Evolutionary conservation across 2,329 filamentous ascomycete genomes (phyloP).

Genomic region (Rosellinia necatrix): DNA sequence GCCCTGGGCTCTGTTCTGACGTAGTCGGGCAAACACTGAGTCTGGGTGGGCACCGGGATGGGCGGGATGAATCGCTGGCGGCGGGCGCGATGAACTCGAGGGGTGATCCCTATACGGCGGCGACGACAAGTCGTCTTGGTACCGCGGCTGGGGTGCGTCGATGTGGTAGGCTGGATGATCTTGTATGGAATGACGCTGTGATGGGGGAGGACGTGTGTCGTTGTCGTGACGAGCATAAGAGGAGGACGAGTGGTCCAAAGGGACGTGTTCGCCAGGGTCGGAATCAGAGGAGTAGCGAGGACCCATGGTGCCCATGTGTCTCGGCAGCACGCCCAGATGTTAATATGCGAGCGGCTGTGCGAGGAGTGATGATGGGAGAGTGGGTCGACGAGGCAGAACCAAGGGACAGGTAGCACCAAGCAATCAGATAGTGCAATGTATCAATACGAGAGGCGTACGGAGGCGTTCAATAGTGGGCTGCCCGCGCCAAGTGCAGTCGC

Average conservation of each 20-base stretch:
- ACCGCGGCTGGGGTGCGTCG: slow-evolving; percentile 21
- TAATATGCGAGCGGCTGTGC: slow-evolving; percentile 8
- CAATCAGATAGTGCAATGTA: slow-evolving; percentile 1
- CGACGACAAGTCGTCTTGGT: slow-evolving; percentile 31
- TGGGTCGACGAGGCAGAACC: slow-evolving; percentile 18
- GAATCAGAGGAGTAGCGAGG: slow-evolving; percentile 40
- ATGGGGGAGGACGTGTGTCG: slow-evolving; percentile 20
- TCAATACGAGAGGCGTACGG: slow-evolving; percentile 17
- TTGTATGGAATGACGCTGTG: slow-evolving; percentile 6
- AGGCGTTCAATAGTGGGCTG: slow-evolving; percentile 12
- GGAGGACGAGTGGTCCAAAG: slow-evolving; percentile 36
- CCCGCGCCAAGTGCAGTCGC: too few relatives aligned
- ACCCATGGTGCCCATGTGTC: slow-evolving; percentile 34
- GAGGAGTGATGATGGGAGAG: not conserved
- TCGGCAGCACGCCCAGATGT: slow-evolving; percentile 1
- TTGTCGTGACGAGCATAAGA: slow-evolving; percentile 15
- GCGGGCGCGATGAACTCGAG: slow-evolving; percentile 24
- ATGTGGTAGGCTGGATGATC: slow-evolving; percentile 10
- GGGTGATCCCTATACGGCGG: slow-evolving; percentile 29
- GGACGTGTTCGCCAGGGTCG: slow-evolving; percentile 37
- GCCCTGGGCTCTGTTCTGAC: slow-evolving; percentile 43
- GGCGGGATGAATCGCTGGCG: slow-evolving; percentile 19
- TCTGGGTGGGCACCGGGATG: slow-evolving; percentile 42
- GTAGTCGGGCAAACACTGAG: slow-evolving; percentile 43
- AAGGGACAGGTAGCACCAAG: slow-evolving; percentile 9